Evolutionary conservation across 176 grass and related monocot genomes (phyloP).

Genomic region (Phragmites australis): DNA sequence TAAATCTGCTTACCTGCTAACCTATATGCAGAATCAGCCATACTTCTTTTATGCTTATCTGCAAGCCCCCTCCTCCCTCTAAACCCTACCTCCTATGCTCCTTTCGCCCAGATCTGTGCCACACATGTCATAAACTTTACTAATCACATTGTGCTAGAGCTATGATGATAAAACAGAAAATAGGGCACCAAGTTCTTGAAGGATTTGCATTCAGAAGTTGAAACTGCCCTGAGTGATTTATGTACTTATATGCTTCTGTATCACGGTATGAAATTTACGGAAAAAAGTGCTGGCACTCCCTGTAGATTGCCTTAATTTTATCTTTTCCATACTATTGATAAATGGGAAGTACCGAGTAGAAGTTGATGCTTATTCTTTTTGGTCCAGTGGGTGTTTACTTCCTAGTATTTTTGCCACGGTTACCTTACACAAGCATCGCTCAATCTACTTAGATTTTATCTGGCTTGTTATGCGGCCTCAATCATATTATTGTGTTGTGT

Average conservation of each 20-base stretch:
- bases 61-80: too few species aligned
- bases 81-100: too few species aligned
- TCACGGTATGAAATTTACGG: neutral
- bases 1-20: neutral
- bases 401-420: neutral
- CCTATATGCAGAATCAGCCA: constrained; percentile 15
- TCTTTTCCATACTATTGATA: neutral
- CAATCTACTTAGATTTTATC: neutral
- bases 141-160: neutral
- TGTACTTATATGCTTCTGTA: neutral
- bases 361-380: neutral
- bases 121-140: neutral
- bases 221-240: neutral
- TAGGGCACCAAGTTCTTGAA: neutral
- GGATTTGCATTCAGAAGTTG: neutral
- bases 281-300: neutral
- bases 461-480: neutral
- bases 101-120: too few species aligned
- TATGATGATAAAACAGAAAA: neutral
- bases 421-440: neutral
- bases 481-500: neutral
- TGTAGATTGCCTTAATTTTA: neutral
- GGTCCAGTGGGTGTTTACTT: neutral
- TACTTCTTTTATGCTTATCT: too few species aligned
- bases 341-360: neutral